Evolutionary conservation across 768 basidiomycete species (phyloP).

Genomic region (Pleurotus djamor): DNA sequence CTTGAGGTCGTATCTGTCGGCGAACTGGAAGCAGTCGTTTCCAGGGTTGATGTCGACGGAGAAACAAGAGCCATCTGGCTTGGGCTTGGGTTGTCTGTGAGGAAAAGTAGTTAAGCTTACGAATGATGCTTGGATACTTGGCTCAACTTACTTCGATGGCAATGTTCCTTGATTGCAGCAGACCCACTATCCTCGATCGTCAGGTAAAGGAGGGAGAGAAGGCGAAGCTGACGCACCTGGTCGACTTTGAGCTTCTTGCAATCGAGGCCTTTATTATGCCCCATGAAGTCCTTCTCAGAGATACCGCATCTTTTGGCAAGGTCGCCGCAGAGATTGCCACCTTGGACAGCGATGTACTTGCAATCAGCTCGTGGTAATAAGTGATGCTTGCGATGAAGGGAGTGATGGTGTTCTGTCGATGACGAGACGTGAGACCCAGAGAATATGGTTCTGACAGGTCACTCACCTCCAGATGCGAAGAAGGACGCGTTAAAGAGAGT

Average conservation of each 20-base stretch:
- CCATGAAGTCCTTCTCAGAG: background rate
- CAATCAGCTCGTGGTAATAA: conserved; percentile 2
- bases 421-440: background rate
- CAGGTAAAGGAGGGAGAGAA: background rate
- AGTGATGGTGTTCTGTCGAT: background rate
- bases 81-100: background rate
- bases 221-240: background rate
- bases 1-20: conserved; percentile 5
- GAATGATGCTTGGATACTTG: background rate
- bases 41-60: background rate
- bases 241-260: conserved; percentile 5
- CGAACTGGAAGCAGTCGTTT: conserved; percentile 3
- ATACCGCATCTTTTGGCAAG: conserved; percentile 3
- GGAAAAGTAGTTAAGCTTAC: background rate
- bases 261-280: conserved; percentile 1
- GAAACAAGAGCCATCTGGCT: background rate
- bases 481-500: background rate
- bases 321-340: background rate
- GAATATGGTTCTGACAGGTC: background rate
- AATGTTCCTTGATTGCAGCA: conserved; percentile 6
- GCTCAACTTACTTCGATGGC: conserved; percentile 2
- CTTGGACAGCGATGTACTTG: background rate
- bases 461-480: background rate
- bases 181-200: background rate
- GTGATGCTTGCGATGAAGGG: background rate